Base-by-base conservation (phyloP, 768 basidiomycete species). In the Lactifluus hygrophoroides region DNA sequence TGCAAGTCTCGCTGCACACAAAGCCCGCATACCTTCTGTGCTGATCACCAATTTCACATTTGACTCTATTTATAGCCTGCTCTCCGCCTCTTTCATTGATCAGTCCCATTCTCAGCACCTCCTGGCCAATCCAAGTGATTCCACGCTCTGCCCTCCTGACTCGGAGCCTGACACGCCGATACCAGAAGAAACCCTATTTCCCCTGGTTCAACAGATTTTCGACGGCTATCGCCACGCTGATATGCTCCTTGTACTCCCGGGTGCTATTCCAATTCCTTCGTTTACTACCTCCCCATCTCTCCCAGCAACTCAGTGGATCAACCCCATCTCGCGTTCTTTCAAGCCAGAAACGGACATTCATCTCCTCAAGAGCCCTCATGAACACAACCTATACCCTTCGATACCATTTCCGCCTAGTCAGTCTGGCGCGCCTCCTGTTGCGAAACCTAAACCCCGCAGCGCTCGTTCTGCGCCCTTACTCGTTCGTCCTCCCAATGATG, bases 1-100 rank as follows among this genome's bases (percentile, higher is more conserved):
- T 54, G 17, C 25, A 21, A 88, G 86, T 65, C 75, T 85, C 35
- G 86, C 88, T 1, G 88, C 86, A 2, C 80, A 82, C 45, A 67
- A 73, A 37, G 78, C 82, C 0, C 76, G 78, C 0, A 74, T 90
- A n/a, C 88, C 87, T 1, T 84, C 85, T 1, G 74, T 84, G 40
- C 72, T 91, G 17, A 78, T 90, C 62, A 88, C 87, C 44, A 91
- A 91, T 72, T 91, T 91, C 68, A 85, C 87, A 0, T 91, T 90
- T 69, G 88, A 91, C 70, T 85, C 88, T 1, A 87, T 89, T 13
- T 91, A 85, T 69, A 86, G 85, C 61, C 89, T 83, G 62, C 82
- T 90, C 19, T 79, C 84, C 3, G 81, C 85, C 0, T 68, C 76
- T 3, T 68, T 83, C 34, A 65, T 78, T n/a, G 54, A 58, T n/a